A percentile compares a stretch with the other conserved stretches of the same genome.
These are phyloP conservation scores for Cucurbita maxima DNA, from an alignment of 306 rosid genomes.

Conservation along the genomic window DNA sequence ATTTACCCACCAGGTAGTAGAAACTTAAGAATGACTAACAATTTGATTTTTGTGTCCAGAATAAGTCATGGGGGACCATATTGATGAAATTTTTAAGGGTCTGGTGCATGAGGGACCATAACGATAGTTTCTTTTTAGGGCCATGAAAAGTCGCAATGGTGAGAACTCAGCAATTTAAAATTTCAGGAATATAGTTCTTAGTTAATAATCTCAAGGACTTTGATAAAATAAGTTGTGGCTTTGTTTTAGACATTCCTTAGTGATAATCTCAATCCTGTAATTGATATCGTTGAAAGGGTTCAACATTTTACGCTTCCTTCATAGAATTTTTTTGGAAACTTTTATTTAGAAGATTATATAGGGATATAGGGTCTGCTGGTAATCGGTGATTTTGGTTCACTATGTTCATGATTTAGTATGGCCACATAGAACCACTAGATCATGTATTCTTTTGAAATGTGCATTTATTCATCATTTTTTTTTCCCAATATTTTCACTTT, in stretches of 20 bases:
- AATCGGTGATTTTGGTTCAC: not conserved
- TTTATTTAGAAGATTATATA: not conserved
- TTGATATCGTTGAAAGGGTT: not conserved
- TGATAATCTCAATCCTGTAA: not conserved
- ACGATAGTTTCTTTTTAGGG: not conserved
- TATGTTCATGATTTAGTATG: not conserved
- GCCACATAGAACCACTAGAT: not conserved
- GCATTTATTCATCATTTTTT: not conserved
- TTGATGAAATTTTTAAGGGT: not conserved
- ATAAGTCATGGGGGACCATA: not conserved
- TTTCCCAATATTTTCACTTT: not conserved
- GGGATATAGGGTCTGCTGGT: not conserved
- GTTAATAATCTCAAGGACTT: not conserved
- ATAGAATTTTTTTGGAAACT: not conserved
- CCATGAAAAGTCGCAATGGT: not conserved
- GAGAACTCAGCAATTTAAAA: not conserved
- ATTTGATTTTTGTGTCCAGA: not conserved
- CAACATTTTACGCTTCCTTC: not conserved
- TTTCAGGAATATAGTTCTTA: not conserved
- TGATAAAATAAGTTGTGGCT: not conserved
- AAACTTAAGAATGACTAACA: not conserved
- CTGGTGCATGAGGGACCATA: not conserved
- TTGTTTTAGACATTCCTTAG: not conserved
- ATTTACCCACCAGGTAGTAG: not conserved
- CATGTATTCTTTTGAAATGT: not conserved